These are phyloP conservation scores for Vitis hybrid DNA, from an alignment of 177 flowering plant genomes.

Conservation along the genomic window DNA sequence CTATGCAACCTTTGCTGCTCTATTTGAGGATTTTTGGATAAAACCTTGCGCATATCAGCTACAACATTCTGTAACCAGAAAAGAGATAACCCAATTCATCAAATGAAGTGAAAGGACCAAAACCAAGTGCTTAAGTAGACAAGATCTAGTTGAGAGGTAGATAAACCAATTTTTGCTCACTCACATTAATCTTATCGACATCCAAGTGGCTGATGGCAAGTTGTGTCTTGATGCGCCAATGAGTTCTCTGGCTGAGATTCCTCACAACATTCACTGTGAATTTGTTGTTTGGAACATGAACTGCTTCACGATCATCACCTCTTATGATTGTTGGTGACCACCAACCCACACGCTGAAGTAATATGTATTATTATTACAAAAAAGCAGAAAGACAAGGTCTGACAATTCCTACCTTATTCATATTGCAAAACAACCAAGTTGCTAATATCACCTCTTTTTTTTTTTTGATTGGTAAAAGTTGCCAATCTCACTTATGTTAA, in stretches of 20 bases:
- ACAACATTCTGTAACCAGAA: slow-evolving; percentile 65
- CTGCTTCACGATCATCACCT: slow-evolving; percentile 97
- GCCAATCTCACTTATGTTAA: neutral
- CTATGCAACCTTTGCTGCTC: slow-evolving; percentile 93
- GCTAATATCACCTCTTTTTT: neutral
- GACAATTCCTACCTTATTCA: neutral
- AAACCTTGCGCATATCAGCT: slow-evolving; percentile 95
- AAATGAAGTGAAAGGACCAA: neutral
- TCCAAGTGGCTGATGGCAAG: slow-evolving; percentile 93
- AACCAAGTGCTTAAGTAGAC: neutral
- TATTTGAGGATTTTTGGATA: slow-evolving; percentile 95
- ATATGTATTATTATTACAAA: slow-evolving; percentile 2
- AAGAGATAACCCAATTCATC: slow-evolving; percentile 1
- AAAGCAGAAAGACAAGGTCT: neutral
- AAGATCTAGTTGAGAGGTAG: slow-evolving; percentile 3
- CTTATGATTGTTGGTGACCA: slow-evolving; percentile 94
- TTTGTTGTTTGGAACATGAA: slow-evolving; percentile 93
- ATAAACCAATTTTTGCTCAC: slow-evolving; percentile 17
- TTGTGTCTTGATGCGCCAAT: slow-evolving; percentile 95
- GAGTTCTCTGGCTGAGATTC: slow-evolving; percentile 91
- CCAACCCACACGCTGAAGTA: slow-evolving; percentile 90
- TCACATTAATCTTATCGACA: slow-evolving; percentile 83
- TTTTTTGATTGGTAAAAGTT: too few species aligned
- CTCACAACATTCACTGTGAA: slow-evolving; percentile 90
- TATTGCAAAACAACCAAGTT: neutral